These are phyloP conservation scores for Erodium chrysanthum DNA, from an alignment of 441 rosid species.

Conservation along the genomic window DNA sequence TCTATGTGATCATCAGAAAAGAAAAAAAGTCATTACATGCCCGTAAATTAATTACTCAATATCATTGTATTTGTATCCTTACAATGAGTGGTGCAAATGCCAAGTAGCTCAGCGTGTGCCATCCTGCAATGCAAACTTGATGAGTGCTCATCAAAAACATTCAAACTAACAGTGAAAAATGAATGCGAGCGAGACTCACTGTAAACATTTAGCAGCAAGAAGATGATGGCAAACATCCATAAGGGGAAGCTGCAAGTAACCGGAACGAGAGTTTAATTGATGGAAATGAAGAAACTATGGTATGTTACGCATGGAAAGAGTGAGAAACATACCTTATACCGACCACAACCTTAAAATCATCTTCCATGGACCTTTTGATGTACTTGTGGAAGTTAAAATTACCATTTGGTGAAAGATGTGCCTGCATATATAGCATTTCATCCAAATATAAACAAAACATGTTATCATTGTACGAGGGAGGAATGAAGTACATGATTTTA, in stretches of 20 bases:
- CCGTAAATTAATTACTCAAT: too few relatives aligned
- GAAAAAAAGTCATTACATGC: too few relatives aligned
- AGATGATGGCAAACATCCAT: constrained; percentile 38
- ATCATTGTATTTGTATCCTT: constrained; percentile 18
- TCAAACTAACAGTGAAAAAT: not conserved
- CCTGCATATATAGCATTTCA: constrained; percentile 25
- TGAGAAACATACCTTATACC: constrained; percentile 39
- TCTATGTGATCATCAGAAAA: not conserved
- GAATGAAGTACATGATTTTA: too few relatives aligned
- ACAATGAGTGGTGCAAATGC: constrained; percentile 33
- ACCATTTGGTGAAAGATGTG: constrained; percentile 43
- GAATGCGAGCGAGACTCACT: constrained; percentile 22
- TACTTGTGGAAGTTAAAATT: constrained; percentile 54
- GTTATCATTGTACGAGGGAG: too few relatives aligned
- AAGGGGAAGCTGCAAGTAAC: constrained; percentile 36
- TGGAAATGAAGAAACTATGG: not conserved
- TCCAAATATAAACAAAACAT: not conserved
- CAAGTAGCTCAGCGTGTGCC: constrained; percentile 43
- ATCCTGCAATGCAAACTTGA: constrained; percentile 27
- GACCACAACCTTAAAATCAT: constrained; percentile 58
- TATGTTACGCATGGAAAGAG: not conserved
- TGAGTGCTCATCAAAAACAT: not conserved
- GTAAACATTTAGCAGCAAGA: constrained; percentile 43
- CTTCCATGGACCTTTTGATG: constrained; percentile 61
- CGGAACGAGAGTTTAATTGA: not conserved